phyloP scores from a whole-genome alignment of 1,284 basidiomycete species.

The Moesziomyces sp. region DNA sequence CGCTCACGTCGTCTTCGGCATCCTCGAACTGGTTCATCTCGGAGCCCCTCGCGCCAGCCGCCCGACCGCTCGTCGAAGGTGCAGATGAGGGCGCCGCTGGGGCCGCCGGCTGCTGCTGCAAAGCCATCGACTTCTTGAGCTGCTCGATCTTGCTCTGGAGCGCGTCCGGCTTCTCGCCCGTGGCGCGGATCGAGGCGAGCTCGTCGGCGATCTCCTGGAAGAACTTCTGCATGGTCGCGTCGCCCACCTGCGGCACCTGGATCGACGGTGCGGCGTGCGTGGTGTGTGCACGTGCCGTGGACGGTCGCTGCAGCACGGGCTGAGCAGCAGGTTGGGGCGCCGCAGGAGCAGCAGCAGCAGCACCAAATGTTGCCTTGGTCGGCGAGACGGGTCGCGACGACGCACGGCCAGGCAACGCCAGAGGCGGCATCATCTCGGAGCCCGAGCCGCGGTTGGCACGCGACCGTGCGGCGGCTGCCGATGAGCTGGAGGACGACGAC shows the following conservation, averaged over 20 bases:
- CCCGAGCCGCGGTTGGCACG: conserved; percentile 33
- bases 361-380: conserved; percentile 37
- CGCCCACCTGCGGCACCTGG: conserved; percentile 67
- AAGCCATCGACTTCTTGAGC: conserved; percentile 67
- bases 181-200: conserved; percentile 74
- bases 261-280: conserved; percentile 54
- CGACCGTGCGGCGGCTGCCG: conserved; percentile 14
- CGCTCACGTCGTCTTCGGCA: conserved; percentile 71
- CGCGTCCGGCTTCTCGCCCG: conserved; percentile 68
- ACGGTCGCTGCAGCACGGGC: conserved; percentile 20
- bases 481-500: conserved; percentile 14
- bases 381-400: conserved; percentile 49
- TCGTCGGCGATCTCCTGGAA: conserved; percentile 84
- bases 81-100: conserved; percentile 16
- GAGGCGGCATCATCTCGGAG: conserved; percentile 44
- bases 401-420: conserved; percentile 36
- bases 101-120: conserved; percentile 21
- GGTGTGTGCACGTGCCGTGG: conserved; percentile 47
- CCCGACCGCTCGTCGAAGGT: conserved; percentile 3
- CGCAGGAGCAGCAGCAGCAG: neutral
- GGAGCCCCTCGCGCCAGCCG: conserved; percentile 25
- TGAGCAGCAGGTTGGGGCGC: conserved; percentile 20
- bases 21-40: conserved; percentile 71
- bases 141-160: conserved; percentile 69
- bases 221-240: conserved; percentile 79